Evolutionary conservation across 176 grass and related monocot genomes (phyloP).

Genomic region (Areca catechu): DNA sequence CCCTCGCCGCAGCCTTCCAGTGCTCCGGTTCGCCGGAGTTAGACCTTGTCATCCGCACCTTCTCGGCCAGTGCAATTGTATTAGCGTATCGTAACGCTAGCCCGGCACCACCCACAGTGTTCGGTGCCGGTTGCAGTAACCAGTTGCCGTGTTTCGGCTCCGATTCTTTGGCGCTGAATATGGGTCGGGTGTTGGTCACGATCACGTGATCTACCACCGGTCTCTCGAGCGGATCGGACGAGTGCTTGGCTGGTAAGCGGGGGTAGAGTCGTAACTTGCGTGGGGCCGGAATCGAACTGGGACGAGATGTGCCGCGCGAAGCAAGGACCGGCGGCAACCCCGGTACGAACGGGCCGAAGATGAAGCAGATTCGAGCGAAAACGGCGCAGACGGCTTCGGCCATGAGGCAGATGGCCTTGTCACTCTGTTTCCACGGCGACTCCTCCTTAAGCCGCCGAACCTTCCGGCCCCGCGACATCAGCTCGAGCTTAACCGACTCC

Average conservation of each 20-base stretch:
- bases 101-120: constrained; percentile 52
- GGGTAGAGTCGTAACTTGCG: constrained; percentile 28
- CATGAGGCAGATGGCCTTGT: constrained; percentile 61
- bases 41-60: constrained; percentile 22
- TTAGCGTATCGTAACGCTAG: constrained; percentile 75
- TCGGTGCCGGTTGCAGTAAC: constrained; percentile 36
- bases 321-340: constrained; percentile 27
- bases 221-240: constrained; percentile 61
- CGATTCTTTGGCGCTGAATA: constrained; percentile 22
- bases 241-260: constrained; percentile 22
- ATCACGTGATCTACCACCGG: constrained; percentile 20
- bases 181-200: constrained; percentile 60
- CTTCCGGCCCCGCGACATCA: constrained; percentile 56
- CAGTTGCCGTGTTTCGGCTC: constrained; percentile 38
- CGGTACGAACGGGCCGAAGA: constrained; percentile 44
- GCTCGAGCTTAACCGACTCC: constrained; percentile 38
- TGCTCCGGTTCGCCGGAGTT: constrained; percentile 33
- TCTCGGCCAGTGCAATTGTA: constrained; percentile 59
- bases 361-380: constrained; percentile 49
- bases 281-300: constrained; percentile 24
- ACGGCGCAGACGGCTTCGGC: constrained; percentile 43
- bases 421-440: constrained; percentile 63
- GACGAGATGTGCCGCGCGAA: constrained; percentile 1
- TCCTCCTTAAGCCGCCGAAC: constrained; percentile 63
- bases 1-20: constrained; percentile 40